Evolutionary conservation across 192 early-diverging fungal species (phyloP), one percentile per base, ranked within the genome.

Genomic region (Gonapodya prolifera): DNA sequence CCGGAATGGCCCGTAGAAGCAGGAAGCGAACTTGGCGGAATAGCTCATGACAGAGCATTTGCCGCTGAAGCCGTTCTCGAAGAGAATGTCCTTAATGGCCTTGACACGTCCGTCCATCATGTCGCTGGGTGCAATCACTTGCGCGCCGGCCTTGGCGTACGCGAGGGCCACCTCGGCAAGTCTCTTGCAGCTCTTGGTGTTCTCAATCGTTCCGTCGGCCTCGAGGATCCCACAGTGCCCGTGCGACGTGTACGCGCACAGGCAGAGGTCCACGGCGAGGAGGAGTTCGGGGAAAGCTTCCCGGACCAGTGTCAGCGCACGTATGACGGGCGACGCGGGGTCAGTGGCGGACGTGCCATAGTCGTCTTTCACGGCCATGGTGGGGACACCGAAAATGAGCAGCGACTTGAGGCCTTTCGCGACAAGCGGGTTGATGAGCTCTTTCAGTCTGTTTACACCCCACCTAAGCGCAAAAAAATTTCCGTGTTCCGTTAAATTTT

Each of bases 51-150:
- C 90, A 75, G 91, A 85, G 30, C 94, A 92, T 81, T 89, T 90
- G 81, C 91, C 87, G 31, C 28, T 30, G 28, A 32, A 32, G 0
- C 92, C 93, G 76, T 90, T 89, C 23, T 86, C 85, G 1, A 93
- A 82, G 33, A 99, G 84, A 0, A 85, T 86, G 81, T 94, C 82
- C 86, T 99, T 99, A 84, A 99, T 98, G 2, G 93, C 92, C 75
- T 88, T 85, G 81, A 99, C 93, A 76, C 97, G 89, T 35, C 93
- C 93, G 71, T 97, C 97, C 96, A 97, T 98, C 97, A 98, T 98
- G 81, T 98, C 96, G 17, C 92, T 94, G 8, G 96, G 96, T 1
- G 95, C 91, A 1, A 98, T 92, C 77, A 94, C 89, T 35, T 96
- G 93, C 69, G 93, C 93, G 36, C 96, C 97, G 0, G 96, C 96